These are phyloP conservation scores for Vaccinium vitisidaea DNA, from an alignment of 148 eudicot genomes.

Conservation along the genomic window DNA sequence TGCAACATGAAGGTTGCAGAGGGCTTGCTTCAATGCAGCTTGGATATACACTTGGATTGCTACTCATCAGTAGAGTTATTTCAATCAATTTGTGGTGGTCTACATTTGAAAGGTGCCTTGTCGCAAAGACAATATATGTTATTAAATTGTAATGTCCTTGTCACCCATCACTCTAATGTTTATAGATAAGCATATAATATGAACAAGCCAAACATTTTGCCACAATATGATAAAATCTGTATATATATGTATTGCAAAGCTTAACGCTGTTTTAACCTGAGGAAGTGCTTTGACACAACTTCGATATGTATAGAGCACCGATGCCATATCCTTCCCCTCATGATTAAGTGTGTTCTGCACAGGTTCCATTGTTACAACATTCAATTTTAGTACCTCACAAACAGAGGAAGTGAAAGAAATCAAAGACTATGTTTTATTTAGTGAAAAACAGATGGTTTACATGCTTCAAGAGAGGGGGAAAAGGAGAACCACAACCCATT, in stretches of 20 bases:
- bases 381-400: background rate
- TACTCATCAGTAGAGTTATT: background rate
- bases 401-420: background rate
- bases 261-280: slow-evolving; percentile 50
- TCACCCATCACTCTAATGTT: background rate
- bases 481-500: slow-evolving; percentile 7
- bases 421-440: background rate
- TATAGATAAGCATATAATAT: background rate
- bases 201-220: background rate
- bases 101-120: background rate
- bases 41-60: background rate
- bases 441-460: background rate
- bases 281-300: slow-evolving; percentile 99
- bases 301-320: slow-evolving; percentile 89
- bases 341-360: slow-evolving; percentile 77
- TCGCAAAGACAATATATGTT: background rate
- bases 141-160: background rate
- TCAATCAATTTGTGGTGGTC: background rate
- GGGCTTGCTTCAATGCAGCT: background rate
- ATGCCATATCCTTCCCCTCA: slow-evolving; percentile 92
- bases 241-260: background rate
- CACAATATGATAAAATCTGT: background rate
- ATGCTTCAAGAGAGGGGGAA: background rate
- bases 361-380: slow-evolving; percentile 17
- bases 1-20: background rate